Percentiles rank a stretch among this genome's conserved stretches.
phyloP scores from a whole-genome alignment of 441 rosid species.

The Pelargonium cotyledonis region DNA sequence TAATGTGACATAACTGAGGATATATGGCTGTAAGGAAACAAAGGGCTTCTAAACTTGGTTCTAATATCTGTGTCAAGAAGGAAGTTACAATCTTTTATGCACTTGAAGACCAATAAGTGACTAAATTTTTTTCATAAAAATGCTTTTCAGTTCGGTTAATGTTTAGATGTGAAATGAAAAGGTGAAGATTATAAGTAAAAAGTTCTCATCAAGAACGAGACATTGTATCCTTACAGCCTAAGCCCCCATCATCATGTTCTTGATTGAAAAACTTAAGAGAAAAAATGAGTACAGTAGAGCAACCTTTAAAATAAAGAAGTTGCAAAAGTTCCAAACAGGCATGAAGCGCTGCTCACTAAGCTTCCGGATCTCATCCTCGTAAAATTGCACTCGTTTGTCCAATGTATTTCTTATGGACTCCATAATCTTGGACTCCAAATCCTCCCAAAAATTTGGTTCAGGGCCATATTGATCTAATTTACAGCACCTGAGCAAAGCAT shows the following conservation, averaged over 20 bases:
- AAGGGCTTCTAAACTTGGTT: constrained; percentile 16
- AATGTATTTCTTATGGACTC: constrained; percentile 81
- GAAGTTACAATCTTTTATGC: not conserved
- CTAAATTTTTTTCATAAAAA: constrained; percentile 9
- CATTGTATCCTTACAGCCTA: constrained; percentile 19
- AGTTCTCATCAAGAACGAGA: constrained; percentile 12
- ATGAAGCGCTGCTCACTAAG: constrained; percentile 88
- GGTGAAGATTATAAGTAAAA: not conserved
- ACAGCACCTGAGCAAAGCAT: constrained; percentile 67
- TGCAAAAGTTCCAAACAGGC: constrained; percentile 98
- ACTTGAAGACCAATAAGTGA: constrained; percentile 6
- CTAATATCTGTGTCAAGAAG: constrained; percentile 12
- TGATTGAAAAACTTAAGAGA: constrained; percentile 14
- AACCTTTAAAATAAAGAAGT: constrained; percentile 96
- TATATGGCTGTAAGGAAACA: constrained; percentile 16
- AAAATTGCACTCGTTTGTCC: constrained; percentile 86
- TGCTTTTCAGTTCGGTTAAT: constrained; percentile 13
- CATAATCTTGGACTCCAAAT: constrained; percentile 73
- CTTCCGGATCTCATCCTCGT: constrained; percentile 96
- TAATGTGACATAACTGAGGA: constrained; percentile 15
- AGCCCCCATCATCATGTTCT: constrained; percentile 16
- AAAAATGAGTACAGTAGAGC: constrained; percentile 19
- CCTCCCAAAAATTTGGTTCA: constrained; percentile 88
- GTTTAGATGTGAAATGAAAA: constrained; percentile 14
- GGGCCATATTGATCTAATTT: constrained; percentile 80